Percentiles rank a stretch among this genome's conserved stretches.
phyloP scores from a whole-genome alignment of 1,139 yeast species.

The Geotrichum citri-aurantii region DNA sequence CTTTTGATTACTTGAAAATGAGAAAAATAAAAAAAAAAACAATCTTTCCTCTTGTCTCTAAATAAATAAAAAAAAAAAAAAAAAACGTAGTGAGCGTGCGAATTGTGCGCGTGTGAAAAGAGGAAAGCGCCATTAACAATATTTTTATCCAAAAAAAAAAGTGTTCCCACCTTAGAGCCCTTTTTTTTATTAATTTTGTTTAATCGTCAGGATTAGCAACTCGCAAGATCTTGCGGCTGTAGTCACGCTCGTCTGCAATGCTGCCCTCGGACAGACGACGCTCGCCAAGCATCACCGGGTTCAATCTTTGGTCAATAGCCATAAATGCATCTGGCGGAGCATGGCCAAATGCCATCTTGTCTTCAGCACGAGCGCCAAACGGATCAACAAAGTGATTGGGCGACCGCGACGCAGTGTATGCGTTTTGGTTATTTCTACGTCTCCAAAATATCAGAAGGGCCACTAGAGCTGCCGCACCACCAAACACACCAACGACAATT shows the following conservation, averaged over 20 bases:
- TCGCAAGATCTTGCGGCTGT: conserved; percentile 62
- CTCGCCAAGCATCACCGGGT: conserved; percentile 67
- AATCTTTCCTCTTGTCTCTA: background rate
- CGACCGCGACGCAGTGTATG: conserved; percentile 35
- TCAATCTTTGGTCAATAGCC: conserved; percentile 61
- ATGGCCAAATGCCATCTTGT: conserved; percentile 18
- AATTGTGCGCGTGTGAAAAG: background rate
- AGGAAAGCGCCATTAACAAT: background rate
- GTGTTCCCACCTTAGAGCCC: too few species aligned
- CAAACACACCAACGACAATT: conserved; percentile 31
- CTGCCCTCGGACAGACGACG: conserved; percentile 70
- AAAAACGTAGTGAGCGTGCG: background rate
- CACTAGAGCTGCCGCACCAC: conserved; percentile 41
- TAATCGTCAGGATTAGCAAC: conserved; percentile 69
- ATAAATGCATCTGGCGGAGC: conserved; percentile 43
- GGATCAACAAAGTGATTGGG: conserved; percentile 29
- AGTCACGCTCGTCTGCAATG: conserved; percentile 73
- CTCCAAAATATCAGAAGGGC: conserved; percentile 45
- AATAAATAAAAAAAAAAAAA: background rate
- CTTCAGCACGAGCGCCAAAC: conserved; percentile 20
- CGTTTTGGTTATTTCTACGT: conserved; percentile 39
- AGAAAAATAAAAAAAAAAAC: background rate
- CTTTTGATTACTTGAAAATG: background rate
- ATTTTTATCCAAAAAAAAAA: background rate
- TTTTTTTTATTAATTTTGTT: background rate